Evolutionary conservation across 1,284 basidiomycete genomes (phyloP).

Genomic region (Ustilago nuda): DNA sequence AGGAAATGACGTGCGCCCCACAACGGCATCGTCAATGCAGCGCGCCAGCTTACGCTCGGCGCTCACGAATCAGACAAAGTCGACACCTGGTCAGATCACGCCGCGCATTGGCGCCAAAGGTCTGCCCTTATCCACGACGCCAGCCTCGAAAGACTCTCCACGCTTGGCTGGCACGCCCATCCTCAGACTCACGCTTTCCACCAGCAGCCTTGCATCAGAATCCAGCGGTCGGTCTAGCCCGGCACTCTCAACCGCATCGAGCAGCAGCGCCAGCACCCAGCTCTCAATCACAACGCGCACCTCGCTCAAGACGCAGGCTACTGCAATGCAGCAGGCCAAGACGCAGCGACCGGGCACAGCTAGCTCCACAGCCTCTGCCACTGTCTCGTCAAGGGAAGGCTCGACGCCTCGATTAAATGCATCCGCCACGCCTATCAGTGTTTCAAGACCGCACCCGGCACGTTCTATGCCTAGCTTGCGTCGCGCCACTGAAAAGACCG

Average conservation of each 20-base stretch:
- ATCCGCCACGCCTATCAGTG: not conserved
- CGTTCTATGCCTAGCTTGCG: slow-evolving; percentile 49
- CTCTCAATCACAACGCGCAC: slow-evolving; percentile 29
- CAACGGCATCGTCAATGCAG: slow-evolving; percentile 5
- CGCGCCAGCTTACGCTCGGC: slow-evolving; percentile 42
- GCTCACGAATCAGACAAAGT: slow-evolving; percentile 29
- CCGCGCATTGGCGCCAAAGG: slow-evolving; percentile 31
- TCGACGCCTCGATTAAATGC: slow-evolving; percentile 16
- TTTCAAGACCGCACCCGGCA: slow-evolving; percentile 30
- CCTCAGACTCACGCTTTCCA: slow-evolving; percentile 25
- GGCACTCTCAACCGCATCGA: slow-evolving; percentile 34
- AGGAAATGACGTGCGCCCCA: slow-evolving; percentile 9
- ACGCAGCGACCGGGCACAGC: slow-evolving; percentile 28
- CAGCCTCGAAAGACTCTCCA: slow-evolving; percentile 31
- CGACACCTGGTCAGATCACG: slow-evolving; percentile 21
- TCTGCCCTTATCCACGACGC: slow-evolving; percentile 12
- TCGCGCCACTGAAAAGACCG: slow-evolving; percentile 22
- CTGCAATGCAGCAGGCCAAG: slow-evolving; percentile 5
- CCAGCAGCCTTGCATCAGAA: slow-evolving; percentile 40
- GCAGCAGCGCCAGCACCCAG: slow-evolving; percentile 26
- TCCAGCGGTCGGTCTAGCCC: slow-evolving; percentile 44
- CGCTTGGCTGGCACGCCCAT: slow-evolving; percentile 14
- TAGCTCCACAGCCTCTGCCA: slow-evolving; percentile 12
- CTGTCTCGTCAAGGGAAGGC: slow-evolving; percentile 13
- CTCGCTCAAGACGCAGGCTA: slow-evolving; percentile 15